phyloP scores from a whole-genome alignment of 208 protist species.

The Leishmania lainsoni region DNA sequence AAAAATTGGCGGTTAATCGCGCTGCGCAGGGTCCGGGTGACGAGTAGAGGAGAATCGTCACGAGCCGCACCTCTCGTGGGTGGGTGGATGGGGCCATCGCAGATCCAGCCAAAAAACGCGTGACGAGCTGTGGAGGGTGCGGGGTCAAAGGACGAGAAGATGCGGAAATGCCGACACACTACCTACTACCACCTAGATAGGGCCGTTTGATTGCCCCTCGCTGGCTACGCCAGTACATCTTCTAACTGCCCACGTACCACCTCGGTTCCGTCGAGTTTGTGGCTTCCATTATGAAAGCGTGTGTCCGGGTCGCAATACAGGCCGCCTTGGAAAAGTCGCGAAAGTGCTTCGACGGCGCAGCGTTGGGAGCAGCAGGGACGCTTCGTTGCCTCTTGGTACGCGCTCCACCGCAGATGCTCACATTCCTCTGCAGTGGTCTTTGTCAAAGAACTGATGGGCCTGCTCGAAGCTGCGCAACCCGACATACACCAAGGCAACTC shows the following conservation, averaged over 20 bases:
- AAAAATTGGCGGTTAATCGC: background rate
- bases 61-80: too few relatives aligned
- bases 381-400: conserved; percentile 53
- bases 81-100: background rate
- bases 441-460: conserved; percentile 46
- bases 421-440: conserved; percentile 35
- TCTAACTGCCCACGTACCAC: conserved; percentile 37
- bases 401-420: conserved; percentile 39
- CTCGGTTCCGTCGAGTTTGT: conserved; percentile 35
- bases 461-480: conserved; percentile 36
- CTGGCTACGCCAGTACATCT: conserved; percentile 18
- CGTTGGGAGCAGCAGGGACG: conserved; percentile 35
- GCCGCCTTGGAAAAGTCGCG: conserved; percentile 35
- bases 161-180: background rate
- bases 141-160: background rate
- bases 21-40: background rate
- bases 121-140: background rate
- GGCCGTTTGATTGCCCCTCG: background rate
- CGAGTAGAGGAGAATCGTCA: background rate
- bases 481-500: conserved; percentile 9
- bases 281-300: conserved; percentile 64
- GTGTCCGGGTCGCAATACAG: conserved; percentile 54
- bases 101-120: background rate
- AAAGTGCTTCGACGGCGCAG: conserved; percentile 30
- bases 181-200: background rate